Base-by-base conservation (phyloP, 2,329 filamentous ascomycete genomes). In the Lachnellula suecica region DNA sequence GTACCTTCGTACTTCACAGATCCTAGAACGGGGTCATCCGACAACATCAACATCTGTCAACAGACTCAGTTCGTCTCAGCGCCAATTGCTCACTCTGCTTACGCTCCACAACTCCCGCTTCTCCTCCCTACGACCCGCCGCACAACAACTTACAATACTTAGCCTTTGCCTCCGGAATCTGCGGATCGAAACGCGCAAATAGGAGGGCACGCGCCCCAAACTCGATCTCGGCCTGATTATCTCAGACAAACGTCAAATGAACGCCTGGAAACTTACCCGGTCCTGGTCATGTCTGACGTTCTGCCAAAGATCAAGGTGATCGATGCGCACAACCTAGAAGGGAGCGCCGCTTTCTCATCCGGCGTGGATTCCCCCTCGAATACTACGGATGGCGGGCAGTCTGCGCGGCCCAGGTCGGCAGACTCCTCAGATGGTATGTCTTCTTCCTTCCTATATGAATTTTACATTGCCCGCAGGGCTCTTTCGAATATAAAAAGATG, bases 341-440 rank as follows among this genome's bases (percentile, higher is more conserved):
- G 51, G 11, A 59, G 48, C 44, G 53, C 47, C 13, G 46, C 50
- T n/a, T 58, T 56, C 35, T 43, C 51, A 50, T 53, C 56, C 47
- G 51, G 46, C 44, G 25, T 62, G 35, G 63, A 64, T 22, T 63
- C 65, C 31, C 63, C 62, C 15, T 63, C 59, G n/a, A 61, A 57
- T 19, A 59, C 55, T 6, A 58, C 61, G 44, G 64, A 66, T 53
- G 62, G 59, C 38, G 63, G 56, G 11, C 58, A 56, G 23, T 59
- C 61, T 17, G 50, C 51, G 9, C 61, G 61, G 44, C 65, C 65
- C 52, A 60, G 52, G 38, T 65, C 61, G 37, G 48, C 64, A 19
- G 60, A 59, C 23, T 66, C 63, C 42, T 67, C 66, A 40, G 65
- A 68, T 59, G 64, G 66, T 66, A 54, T 48, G 57, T 53, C 52